Evolutionary conservation across 495 filamentous ascomycete species (phyloP), one percentile per base, ranked within the genome.

Genomic region (Alectoria sarmentosa): DNA sequence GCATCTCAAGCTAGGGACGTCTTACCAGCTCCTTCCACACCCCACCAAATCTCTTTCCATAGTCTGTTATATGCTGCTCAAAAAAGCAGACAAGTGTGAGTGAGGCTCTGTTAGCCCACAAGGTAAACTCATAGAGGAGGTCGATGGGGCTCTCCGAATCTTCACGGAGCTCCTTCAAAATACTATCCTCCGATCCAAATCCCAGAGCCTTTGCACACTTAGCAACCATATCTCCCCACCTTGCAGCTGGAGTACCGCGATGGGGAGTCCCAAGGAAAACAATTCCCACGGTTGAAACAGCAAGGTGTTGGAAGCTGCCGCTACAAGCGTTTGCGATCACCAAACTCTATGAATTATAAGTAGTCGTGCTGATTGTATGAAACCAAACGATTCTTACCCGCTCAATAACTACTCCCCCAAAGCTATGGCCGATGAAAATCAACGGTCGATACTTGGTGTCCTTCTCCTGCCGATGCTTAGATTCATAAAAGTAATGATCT

Each of bases 161-260:
- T 34, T 64, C 52, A 42, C 48, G 55, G 17, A 64, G 49, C 15
- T 64, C 62, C 49, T 58, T 64, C 37, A 64, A 26, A 1, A 61
- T 61, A 15, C 59, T 61, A 32, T 44, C 41, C 28, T 61, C 59
- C 14, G 28, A 34, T 23, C 59, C 59, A 2, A 48, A 36, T 36
- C 59, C 59, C 10, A 48, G 17, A 34, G 28, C 26, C 26, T 61
- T 46, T n/a, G 39, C 59, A 13, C 41, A 34, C 15, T 2, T 61
- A 15, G 59, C 59, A 28, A 48, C 19, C 34, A 61, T 46, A 0
- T 13, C 44, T n/a, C 41, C 59, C 59, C 59, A 61, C 15, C 36
- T 61, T 9, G 41, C 59, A 23, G 41, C 41, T 23, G 4, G 21
- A 9, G 59, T 61, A 46, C 59, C 59, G 13, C 59, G 59, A 61